Evolutionary conservation across 1,139 yeast genomes (phyloP).

Genomic region (Scheffersomyces cryptocercus): DNA sequence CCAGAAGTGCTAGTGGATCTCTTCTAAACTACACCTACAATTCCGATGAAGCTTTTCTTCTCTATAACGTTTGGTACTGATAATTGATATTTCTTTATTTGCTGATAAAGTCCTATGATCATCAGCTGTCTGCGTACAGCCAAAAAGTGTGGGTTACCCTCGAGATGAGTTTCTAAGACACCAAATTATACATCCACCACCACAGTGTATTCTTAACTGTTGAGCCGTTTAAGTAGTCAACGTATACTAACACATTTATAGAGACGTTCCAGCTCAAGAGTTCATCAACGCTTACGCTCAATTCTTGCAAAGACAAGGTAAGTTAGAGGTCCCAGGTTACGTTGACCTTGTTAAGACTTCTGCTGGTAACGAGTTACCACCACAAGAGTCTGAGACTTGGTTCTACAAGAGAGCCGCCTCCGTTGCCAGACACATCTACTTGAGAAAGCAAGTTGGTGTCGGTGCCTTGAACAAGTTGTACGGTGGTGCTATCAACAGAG

Average conservation of each 20-base stretch:
- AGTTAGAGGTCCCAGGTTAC: slow-evolving; percentile 99
- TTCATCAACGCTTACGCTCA: slow-evolving; percentile 99
- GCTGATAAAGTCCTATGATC: too few species aligned
- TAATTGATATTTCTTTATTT: too few species aligned
- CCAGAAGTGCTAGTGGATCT: too few species aligned
- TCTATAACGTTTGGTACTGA: too few species aligned
- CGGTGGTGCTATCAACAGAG: slow-evolving; percentile 99
- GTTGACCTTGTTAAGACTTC: slow-evolving; percentile 99
- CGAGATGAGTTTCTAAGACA: too few species aligned
- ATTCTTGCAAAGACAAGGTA: slow-evolving; percentile 99
- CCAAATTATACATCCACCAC: too few species aligned
- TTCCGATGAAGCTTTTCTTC: too few species aligned
- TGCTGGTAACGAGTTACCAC: slow-evolving; percentile 98
- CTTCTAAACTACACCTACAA: too few species aligned
- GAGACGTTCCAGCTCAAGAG: slow-evolving; percentile 99
- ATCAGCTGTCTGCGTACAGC: too few species aligned
- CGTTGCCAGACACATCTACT: slow-evolving; percentile 99
- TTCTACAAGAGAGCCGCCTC: slow-evolving; percentile 99
- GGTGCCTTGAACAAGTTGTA: slow-evolving; percentile 98
- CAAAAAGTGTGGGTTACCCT: too few species aligned
- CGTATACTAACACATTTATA: slow-evolving; percentile 42
- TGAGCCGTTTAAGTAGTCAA: background rate
- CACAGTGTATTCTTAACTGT: too few species aligned
- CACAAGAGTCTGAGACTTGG: slow-evolving; percentile 99
- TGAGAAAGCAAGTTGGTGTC: slow-evolving; percentile 99